Evolutionary conservation across 495 filamentous ascomycete species (phyloP), one percentile per base, ranked within the genome.

Genomic region (Xylaria palmicola): DNA sequence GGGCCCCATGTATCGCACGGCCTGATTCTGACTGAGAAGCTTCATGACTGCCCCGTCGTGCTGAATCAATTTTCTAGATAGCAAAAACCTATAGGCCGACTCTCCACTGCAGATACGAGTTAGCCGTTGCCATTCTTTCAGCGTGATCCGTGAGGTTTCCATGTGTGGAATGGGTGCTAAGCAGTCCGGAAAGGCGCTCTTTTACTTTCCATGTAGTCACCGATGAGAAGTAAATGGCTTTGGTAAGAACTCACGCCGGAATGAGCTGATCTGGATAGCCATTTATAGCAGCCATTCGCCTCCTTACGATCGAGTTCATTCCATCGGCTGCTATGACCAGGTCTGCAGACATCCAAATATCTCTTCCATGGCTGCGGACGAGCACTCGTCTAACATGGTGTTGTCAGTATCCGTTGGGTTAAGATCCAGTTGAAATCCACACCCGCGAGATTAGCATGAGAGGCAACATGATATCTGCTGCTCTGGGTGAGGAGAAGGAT

Each of bases 301-400:
- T 62, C 7, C 79, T 72, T 20, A 80, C 58, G 1, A 59, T 65
- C 7, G 79, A 81, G 47, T 77, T 81, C 61, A 81, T 76, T 7
- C 79, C 80, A 34, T 82, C 80, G n/a, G 79, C 79, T 15, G 73
- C 77, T 36, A 81, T 66, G 1, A 81, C 59, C 3, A 82, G 49
- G 52, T 83, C 78, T 9, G 72, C 78, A 6, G 51, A 54, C 19
- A 81, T 59, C 17, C 55, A 20, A 9, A 51, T 43, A 9, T 61
- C 45, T 12, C 6, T 39, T 19, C 56, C 34, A 30, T 54, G 27
- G 3, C 30, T 45, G 15, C 50, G 59, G 9, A 61, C 59, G 34
- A 32, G 45, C 1, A 59, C 10, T 32, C 56, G 22, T 9, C 56
- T 51, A 43, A 17, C 15, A 29, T 6, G 5, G 34, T 8, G 19